These are phyloP conservation scores for Termitomyces heimii DNA, from an alignment of 768 basidiomycete species.

Conservation along the genomic window DNA sequence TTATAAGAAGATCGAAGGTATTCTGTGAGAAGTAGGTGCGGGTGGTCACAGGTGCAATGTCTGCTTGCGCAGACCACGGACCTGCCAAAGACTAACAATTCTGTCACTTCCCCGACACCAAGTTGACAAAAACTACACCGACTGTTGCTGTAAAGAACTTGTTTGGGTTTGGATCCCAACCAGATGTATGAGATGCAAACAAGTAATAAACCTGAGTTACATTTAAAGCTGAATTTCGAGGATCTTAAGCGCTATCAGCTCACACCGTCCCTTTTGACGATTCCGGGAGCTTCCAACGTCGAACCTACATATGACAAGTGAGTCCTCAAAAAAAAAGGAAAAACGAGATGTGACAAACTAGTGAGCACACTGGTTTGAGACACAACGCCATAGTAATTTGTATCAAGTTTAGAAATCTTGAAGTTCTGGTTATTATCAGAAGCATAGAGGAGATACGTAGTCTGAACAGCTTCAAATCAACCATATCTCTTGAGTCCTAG, in stretches of 20 bases:
- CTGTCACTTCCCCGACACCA: not conserved
- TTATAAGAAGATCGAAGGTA: constrained; percentile 45
- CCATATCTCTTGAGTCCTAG: not conserved
- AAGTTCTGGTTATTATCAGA: constrained; percentile 67
- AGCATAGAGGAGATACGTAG: constrained; percentile 56
- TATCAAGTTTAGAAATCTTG: constrained; percentile 53
- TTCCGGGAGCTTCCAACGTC: constrained; percentile 57
- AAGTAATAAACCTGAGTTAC: constrained; percentile 43
- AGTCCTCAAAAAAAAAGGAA: not conserved
- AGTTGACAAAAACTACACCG: constrained; percentile 9
- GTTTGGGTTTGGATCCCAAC: constrained; percentile 60
- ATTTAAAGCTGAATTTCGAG: not conserved
- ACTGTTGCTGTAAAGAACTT: constrained; percentile 51
- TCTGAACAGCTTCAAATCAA: constrained; percentile 30
- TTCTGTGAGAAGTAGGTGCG: constrained; percentile 62
- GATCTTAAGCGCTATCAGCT: not conserved
- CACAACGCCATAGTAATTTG: constrained; percentile 54
- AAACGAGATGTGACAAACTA: constrained; percentile 22
- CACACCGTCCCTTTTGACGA: constrained; percentile 52
- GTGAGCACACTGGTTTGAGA: constrained; percentile 38
- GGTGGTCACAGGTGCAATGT: constrained; percentile 45
- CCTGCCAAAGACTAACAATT: constrained; percentile 40
- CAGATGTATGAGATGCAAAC: constrained; percentile 53
- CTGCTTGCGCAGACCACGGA: constrained; percentile 49
- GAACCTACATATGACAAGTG: constrained; percentile 27